Base-by-base conservation (phyloP, 2,329 filamentous ascomycete genomes). In the Leptographium galeiforme region DNA sequence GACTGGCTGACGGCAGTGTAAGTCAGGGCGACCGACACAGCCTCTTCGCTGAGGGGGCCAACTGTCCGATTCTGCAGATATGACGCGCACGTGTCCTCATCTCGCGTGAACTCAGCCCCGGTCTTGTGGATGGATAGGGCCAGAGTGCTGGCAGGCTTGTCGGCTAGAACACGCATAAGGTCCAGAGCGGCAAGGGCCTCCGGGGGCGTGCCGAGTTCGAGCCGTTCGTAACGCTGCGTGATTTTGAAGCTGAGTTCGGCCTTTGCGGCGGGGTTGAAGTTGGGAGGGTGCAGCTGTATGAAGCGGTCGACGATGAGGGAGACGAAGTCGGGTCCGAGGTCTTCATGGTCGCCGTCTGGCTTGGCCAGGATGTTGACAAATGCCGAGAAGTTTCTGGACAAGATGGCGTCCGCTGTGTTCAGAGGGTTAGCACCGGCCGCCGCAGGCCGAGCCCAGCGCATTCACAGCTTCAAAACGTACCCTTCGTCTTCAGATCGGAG, bases 401-500 rank as follows among this genome's bases (percentile, higher is more conserved):
- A 74, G 55, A 96, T 90, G n/a, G 87, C 85, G 67, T 95, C 89
- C 60, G 89, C 91, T 96, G 59, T 18, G 12, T 25, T 13, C 10
- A 25, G 32, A 34, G 55, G 81, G 57, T 55, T 67, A 68, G 52
- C 52, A 55, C 7, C 14, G 50, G 46, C 40, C 25, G 25, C 25
- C n/a, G 18, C 7, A 12, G 11, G 53, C 38, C 43, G 47, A 46
- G 51, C 56, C 51, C 50, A 52, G 54, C 18, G 32, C 5, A 7
- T 11, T 19, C 25, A 32, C 14, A 53, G 55, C 38, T 55, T 46
- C 50, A 53, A 41, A 32, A 66, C 71, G 63, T 69, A 95, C 91
- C 91, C 81, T 96, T 97, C 6, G 84, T 85, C 63, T 89, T 87
- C 52, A 98, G 71, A 66, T 96, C 90, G 55, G 82, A 71, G 61